Evolutionary conservation across 768 basidiomycete genomes (phyloP).

Genomic region (Harrya chromipes): DNA sequence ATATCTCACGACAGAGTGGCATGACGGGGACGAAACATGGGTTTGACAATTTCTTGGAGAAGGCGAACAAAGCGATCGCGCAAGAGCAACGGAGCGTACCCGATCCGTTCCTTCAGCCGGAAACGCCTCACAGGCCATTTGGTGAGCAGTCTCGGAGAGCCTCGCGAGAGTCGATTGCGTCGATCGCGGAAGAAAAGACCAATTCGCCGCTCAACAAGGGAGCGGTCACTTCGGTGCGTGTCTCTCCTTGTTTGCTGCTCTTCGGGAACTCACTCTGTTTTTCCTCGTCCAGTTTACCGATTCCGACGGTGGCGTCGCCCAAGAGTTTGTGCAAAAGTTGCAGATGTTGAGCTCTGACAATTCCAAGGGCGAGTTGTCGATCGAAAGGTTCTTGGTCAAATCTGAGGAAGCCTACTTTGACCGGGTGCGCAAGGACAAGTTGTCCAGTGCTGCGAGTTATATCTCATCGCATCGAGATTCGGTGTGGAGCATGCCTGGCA

Average conservation of each 20-base stretch:
- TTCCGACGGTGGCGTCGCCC: slow-evolving; percentile 87
- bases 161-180: slow-evolving; percentile 88
- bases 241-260: not conserved
- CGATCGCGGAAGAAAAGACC: slow-evolving; percentile 87
- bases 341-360: slow-evolving; percentile 78
- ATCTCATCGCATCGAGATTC: slow-evolving; percentile 79
- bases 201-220: slow-evolving; percentile 91
- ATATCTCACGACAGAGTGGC: slow-evolving; percentile 40
- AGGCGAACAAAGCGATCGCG: slow-evolving; percentile 80
- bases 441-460: slow-evolving; percentile 77
- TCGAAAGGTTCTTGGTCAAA: slow-evolving; percentile 87
- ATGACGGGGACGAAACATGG: slow-evolving; percentile 36
- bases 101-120: slow-evolving; percentile 74
- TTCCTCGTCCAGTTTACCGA: slow-evolving; percentile 72
- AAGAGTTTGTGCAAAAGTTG: slow-evolving; percentile 84
- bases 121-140: slow-evolving; percentile 73
- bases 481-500: slow-evolving; percentile 66
- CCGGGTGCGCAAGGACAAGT: slow-evolving; percentile 83
- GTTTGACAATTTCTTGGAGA: slow-evolving; percentile 79
- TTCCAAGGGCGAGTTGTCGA: slow-evolving; percentile 87
- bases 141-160: slow-evolving; percentile 75
- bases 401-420: slow-evolving; percentile 94
- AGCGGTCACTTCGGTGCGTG: slow-evolving; percentile 71
- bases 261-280: not conserved
- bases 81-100: slow-evolving; percentile 73